Evolutionary conservation across 352 stramenopile genomes (phyloP), one percentile per base, ranked within the genome.

Genomic region (Peronospora belbahrii): DNA sequence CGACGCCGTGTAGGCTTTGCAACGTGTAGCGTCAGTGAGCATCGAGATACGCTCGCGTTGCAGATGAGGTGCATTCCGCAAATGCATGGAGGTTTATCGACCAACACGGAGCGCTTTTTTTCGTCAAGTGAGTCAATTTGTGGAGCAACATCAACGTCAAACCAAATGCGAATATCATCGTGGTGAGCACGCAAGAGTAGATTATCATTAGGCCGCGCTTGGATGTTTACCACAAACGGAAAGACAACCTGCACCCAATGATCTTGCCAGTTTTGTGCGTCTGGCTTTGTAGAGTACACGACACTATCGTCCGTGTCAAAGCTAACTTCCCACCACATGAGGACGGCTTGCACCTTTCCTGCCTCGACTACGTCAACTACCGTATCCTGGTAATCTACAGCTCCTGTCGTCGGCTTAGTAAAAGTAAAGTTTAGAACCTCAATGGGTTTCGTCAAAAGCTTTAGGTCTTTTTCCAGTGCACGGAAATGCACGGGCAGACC

Each of bases 191-290:
- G 72, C 3, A 91, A 31, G 33, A 70, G 24, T 1, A 91, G 37
- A 11, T 64, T 61, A 0, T 54, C 52, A 14, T 51, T 51, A 3
- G 34, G 25, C 13, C 33, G 23, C 4, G 74, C 59, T 0, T 53
- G 35, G 6, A 67, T 52, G 2, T 64, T 44, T 2, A 63, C 52
- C 1, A 75, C 47, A 1, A 88, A 60, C 2, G 79, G 79, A 45
- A 75, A 88, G 0, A 88, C 74, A 14, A 91, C 79, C 31, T 84
- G 74, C 6, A 88, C 76, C 79, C 76, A 91, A 56, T 91, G 76
- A 39, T 91, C 79, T 31, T 91, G 79, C 79, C 79, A 91, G 44
- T 85, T 87, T 49, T 88, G 74, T 38, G 45, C 70, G 3, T 50
- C 67, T 3, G 72, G 70, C 48, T 69, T 52, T 11, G 79, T 88